A percentile compares a stretch with the other conserved stretches of the same genome.
Conservation (phyloP, 2,329 filamentous ascomycete species). For the Trichophyton verrucosum region DNA sequence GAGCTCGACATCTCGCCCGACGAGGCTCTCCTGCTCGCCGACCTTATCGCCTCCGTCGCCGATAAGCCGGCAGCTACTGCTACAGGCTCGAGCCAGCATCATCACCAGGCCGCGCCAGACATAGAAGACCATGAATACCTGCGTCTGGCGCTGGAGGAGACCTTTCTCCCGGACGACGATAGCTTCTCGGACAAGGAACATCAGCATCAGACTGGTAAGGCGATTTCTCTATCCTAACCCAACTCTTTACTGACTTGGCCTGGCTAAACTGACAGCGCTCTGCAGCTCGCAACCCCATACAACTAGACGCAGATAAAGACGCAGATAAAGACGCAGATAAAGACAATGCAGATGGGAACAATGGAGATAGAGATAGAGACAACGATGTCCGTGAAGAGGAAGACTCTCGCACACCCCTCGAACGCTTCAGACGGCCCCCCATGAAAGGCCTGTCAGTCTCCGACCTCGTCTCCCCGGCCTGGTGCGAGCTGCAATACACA, state of each 20-base stretch:
- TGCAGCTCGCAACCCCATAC: too few relatives aligned
- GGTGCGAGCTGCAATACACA: conserved; percentile 93
- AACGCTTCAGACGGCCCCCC: conserved; percentile 65
- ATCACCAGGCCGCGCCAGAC: not conserved
- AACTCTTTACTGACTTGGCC: too few relatives aligned
- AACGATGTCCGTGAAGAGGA: conserved; percentile 8
- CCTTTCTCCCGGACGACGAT: not conserved
- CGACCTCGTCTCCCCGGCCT: conserved; percentile 76
- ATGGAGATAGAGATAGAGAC: too few relatives aligned
- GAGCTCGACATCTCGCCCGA: conserved; percentile 50
- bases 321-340: too few relatives aligned
- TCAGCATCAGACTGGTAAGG: too few relatives aligned
- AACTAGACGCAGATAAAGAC: too few relatives aligned
- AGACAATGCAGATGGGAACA: too few relatives aligned
- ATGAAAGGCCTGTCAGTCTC: conserved; percentile 74
- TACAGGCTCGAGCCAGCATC: too few relatives aligned
- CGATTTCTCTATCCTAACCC: too few relatives aligned
- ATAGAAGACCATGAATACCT: conserved; percentile 4
- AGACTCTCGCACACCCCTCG: conserved; percentile 46
- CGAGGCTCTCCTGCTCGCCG: conserved; percentile 43
- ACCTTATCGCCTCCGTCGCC: conserved; percentile 23
- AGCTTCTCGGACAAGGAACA: too few relatives aligned
- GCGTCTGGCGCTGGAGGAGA: not conserved
- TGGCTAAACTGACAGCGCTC: too few relatives aligned
- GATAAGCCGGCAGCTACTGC: conserved; percentile 15